phyloP scores from a whole-genome alignment of 2,329 filamentous ascomycete species.

The Hypoxylon sp. region DNA sequence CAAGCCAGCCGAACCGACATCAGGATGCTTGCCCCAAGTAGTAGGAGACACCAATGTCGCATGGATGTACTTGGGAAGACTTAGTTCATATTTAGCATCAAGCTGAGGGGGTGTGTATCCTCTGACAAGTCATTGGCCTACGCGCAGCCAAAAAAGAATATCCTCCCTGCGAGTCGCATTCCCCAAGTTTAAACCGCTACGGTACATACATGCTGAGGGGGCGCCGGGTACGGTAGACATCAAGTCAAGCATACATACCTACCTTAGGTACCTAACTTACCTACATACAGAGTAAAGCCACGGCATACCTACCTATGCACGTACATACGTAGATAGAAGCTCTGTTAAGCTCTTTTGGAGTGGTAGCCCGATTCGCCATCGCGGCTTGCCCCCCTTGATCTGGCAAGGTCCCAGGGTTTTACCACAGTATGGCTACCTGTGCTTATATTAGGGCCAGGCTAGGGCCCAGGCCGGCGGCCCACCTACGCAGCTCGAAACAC shows the following conservation, averaged over 20 bases:
- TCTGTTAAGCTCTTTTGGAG: conserved; percentile 42
- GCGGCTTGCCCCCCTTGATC: conserved; percentile 49
- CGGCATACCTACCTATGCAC: conserved; percentile 3
- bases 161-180: conserved; percentile 29
- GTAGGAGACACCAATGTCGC: conserved; percentile 39
- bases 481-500: conserved; percentile 54
- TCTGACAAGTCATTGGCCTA: conserved; percentile 34
- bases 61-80: conserved; percentile 41
- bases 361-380: conserved; percentile 51
- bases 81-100: conserved; percentile 48
- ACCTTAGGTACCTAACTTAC: conserved; percentile 1
- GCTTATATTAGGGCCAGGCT: conserved; percentile 47
- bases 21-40: conserved; percentile 33
- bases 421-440: conserved; percentile 48
- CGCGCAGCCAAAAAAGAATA: conserved; percentile 22
- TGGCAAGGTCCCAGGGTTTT: conserved; percentile 52
- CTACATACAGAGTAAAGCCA: conserved; percentile 22
- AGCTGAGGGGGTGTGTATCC: conserved; percentile 30
- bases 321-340: conserved; percentile 31
- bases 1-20: conserved; percentile 42
- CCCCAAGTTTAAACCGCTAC: conserved; percentile 25
- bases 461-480: conserved; percentile 47
- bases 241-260: conserved; percentile 24
- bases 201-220: conserved; percentile 22
- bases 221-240: conserved; percentile 12